phyloP scores from a whole-genome alignment of 2,329 filamentous ascomycete genomes.

The Sphaceloma murrayae region DNA sequence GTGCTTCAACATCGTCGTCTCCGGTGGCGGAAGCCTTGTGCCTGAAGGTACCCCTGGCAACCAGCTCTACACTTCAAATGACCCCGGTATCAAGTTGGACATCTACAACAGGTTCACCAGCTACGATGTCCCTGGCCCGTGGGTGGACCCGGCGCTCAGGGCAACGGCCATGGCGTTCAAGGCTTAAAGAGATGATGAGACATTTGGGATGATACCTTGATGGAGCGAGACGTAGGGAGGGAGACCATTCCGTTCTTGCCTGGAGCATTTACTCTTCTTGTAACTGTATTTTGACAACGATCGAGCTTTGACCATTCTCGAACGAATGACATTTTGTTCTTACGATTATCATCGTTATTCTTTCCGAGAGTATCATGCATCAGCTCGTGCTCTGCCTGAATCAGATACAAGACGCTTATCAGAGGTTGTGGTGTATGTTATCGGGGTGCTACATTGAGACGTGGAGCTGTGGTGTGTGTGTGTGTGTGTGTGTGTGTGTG shows the following conservation, averaged over 20 bases:
- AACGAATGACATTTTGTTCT: too few relatives aligned
- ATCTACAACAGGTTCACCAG: constrained; percentile 43
- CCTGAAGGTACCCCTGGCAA: constrained; percentile 44
- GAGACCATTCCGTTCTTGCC: constrained; percentile 2
- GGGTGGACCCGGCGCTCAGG: constrained; percentile 23
- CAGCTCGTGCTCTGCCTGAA: too few relatives aligned
- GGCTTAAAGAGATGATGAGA: background rate
- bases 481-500: too few relatives aligned
- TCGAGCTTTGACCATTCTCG: too few relatives aligned
- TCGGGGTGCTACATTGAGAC: too few relatives aligned
- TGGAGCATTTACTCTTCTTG: constrained; percentile 5
- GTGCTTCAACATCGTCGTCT: constrained; percentile 52
- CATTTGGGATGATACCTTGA: constrained; percentile 5
- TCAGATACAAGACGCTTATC: too few relatives aligned
- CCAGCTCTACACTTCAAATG: constrained; percentile 47
- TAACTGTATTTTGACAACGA: constrained; percentile 1
- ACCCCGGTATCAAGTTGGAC: constrained; percentile 51
- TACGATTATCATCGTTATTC: too few relatives aligned
- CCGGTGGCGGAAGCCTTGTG: constrained; percentile 42
- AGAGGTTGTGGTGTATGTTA: too few relatives aligned
- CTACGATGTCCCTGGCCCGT: constrained; percentile 47
- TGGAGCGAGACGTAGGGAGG: too few relatives aligned
- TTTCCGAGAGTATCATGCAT: too few relatives aligned
- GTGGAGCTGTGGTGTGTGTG: too few relatives aligned
- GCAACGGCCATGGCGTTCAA: background rate